These are phyloP conservation scores for Trametes cingulata DNA, from an alignment of 768 basidiomycete species.

Conservation along the genomic window DNA sequence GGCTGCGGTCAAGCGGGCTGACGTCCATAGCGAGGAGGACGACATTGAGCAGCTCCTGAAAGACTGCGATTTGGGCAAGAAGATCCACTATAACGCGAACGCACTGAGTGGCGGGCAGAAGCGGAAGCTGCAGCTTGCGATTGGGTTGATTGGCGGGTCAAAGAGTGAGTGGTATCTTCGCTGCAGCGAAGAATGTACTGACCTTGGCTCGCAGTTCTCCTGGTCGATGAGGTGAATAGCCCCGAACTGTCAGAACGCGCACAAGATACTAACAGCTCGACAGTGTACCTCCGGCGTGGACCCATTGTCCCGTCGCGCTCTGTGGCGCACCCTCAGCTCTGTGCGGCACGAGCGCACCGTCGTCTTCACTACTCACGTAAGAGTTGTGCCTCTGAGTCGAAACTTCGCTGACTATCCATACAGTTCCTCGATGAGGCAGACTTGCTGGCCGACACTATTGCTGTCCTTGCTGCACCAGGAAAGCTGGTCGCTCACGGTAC, in stretches of 20 bases:
- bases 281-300: constrained; percentile 79
- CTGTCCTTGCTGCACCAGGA: constrained; percentile 73
- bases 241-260: background rate
- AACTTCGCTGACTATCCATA: constrained; percentile 6
- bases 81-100: constrained; percentile 64
- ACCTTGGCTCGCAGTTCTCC: constrained; percentile 20
- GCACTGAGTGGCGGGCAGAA: constrained; percentile 82
- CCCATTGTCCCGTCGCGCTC: constrained; percentile 72
- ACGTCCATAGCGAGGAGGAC: constrained; percentile 42
- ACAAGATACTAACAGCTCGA: background rate
- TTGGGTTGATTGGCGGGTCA: constrained; percentile 76
- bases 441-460: constrained; percentile 73
- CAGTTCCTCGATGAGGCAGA: constrained; percentile 82
- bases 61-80: constrained; percentile 73
- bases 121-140: constrained; percentile 80
- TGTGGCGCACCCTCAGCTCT: constrained; percentile 74
- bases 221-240: constrained; percentile 29
- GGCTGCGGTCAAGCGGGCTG: constrained; percentile 59
- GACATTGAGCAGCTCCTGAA: constrained; percentile 64
- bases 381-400: background rate
- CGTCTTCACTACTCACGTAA: constrained; percentile 77
- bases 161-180: constrained; percentile 47
- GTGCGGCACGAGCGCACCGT: constrained; percentile 67
- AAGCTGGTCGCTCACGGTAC: constrained; percentile 72
- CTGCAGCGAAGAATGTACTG: background rate